Evolutionary conservation across 441 rosid species (phyloP).

Genomic region (Geranium incanum): DNA sequence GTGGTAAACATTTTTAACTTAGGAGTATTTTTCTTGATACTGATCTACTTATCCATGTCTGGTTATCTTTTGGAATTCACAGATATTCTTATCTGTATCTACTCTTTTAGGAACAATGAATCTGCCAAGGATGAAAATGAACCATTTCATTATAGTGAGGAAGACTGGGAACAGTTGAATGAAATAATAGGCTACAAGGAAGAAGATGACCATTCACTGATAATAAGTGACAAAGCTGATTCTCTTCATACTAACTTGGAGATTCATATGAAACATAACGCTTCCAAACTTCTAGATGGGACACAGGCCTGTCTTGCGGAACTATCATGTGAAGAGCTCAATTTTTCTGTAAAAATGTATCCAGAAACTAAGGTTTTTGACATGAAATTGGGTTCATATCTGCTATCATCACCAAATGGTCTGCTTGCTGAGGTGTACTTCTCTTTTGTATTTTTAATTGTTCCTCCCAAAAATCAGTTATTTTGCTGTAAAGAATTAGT

Average conservation of each 20-base stretch:
- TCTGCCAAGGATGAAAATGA: conserved; percentile 64
- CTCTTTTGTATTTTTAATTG: conserved; percentile 7
- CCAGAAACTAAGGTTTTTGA: conserved; percentile 89
- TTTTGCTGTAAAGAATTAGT: conserved; percentile 15
- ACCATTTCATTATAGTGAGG: conserved; percentile 63
- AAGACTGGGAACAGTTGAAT: conserved; percentile 93
- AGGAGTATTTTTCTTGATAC: conserved; percentile 10
- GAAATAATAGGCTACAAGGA: conserved; percentile 86
- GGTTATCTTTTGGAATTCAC: conserved; percentile 4
- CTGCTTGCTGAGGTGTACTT: conserved; percentile 78
- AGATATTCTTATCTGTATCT: conserved; percentile 18
- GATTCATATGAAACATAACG: conserved; percentile 89
- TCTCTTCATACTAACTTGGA: conserved; percentile 69
- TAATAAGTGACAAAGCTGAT: conserved; percentile 54
- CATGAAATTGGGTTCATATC: conserved; percentile 80
- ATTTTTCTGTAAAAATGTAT: conserved; percentile 76
- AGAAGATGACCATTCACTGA: conserved; percentile 45
- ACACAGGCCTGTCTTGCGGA: conserved; percentile 67
- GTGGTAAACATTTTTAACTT: conserved; percentile 43
- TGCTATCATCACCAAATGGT: conserved; percentile 85
- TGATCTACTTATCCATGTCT: conserved; percentile 8
- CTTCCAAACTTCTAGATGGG: conserved; percentile 82
- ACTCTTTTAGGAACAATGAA: conserved; percentile 49
- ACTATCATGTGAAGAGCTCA: conserved; percentile 78
- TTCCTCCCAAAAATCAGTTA: conserved; percentile 10